Evolutionary conservation across 2,329 filamentous ascomycete genomes (phyloP), one percentile per base, ranked within the genome.

Genomic region (Hansfordia pulvinata): DNA sequence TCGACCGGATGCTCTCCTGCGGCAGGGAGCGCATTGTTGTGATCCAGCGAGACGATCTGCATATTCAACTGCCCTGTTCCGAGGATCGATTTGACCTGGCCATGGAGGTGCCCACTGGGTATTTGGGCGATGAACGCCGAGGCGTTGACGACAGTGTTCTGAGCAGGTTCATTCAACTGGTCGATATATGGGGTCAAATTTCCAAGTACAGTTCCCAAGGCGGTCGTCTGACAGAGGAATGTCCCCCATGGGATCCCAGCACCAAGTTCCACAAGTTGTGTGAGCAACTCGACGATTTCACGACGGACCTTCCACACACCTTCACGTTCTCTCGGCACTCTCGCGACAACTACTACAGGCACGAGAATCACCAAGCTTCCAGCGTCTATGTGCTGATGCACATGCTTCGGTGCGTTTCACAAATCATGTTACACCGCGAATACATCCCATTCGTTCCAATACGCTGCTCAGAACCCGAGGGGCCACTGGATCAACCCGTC

Each of bases 1-100:
- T 84, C 37, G 78, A 84, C 43, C 67, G 76, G 3, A 69, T 81
- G 47, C 53, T 82, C 14, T 68, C 73, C 19, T 74, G 68, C 37
- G 76, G 76, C 12, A 69, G 68, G 34, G 63, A 70, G 27, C 60
- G 75, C 13, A 60, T 68, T 2, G 61, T 65, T 10, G 72, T 69
- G 41, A 60, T 82, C 22, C 59, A 62, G 19, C 53, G 67, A 2
- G 58, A 69, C 4, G 69, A 76, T 30, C 48, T 81, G 6, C 58
- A 62, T 18, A 71, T 80, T 12, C 75, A 77, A 42, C 54, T 83
- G 4, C 76, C 76, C 2, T 78, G 74, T 35, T 72, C 72, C 19
- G 74, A 81, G 27, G 55, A 68, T 26, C 64, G 67, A 1, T 82
- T 81, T 37, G 58, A 72, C 24, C 64, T 76, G 28, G 70, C 66